A percentile compares a stretch with the other conserved stretches of the same genome.
These are phyloP conservation scores for Chytridiales sp. DNA, from an alignment of 371 early-diverging fungal genomes.

Conservation along the genomic window DNA sequence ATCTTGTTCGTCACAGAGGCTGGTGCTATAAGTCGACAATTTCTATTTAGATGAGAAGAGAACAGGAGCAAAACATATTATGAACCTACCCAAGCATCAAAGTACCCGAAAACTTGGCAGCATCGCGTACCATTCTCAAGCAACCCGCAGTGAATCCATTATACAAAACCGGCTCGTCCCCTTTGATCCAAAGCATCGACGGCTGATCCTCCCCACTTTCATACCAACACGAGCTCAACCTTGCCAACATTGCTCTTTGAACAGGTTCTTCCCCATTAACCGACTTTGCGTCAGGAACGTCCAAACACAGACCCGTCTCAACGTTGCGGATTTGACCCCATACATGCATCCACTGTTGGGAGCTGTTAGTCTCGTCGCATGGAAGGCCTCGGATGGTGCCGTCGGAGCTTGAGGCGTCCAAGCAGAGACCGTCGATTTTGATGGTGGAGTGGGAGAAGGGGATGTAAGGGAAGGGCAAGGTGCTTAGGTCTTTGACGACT, in stretches of 20 bases:
- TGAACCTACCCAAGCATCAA: background rate
- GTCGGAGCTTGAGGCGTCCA: background rate
- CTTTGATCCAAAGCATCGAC: too few relatives aligned
- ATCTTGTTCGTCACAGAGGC: background rate
- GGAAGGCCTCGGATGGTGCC: background rate
- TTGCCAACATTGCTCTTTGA: background rate
- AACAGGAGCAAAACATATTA: background rate
- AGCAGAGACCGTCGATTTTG: background rate
- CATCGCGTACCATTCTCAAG: too few relatives aligned
- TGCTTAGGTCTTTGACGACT: too few relatives aligned
- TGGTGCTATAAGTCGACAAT: background rate
- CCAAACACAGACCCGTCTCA: slow-evolving; percentile 10
- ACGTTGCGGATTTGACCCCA: slow-evolving; percentile 16
- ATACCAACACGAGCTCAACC: background rate
- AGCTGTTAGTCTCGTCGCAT: background rate
- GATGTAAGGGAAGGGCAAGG: background rate
- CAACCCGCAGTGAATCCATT: too few relatives aligned
- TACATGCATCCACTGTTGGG: slow-evolving; percentile 4
- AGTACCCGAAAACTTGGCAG: background rate
- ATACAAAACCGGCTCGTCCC: too few relatives aligned
- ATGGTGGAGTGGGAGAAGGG: slow-evolving; percentile 3
- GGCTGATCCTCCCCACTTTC: too few relatives aligned
- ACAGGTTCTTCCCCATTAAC: background rate
- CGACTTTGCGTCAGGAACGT: background rate
- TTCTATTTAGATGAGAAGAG: background rate